Conservation (phyloP, 129 eudicot species). For the Artemisia annua region DNA sequence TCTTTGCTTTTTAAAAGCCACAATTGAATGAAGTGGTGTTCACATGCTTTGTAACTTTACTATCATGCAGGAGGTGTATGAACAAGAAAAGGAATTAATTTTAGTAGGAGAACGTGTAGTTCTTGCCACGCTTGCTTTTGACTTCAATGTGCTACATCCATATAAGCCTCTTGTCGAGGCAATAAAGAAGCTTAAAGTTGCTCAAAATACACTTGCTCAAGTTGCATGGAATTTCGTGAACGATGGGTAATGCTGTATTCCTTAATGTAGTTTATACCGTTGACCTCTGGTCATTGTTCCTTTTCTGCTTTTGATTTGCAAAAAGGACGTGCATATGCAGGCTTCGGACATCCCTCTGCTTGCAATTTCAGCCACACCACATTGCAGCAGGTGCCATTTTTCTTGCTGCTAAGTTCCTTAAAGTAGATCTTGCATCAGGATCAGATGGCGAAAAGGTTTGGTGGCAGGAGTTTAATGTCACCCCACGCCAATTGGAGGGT, state of each 20-base stretch:
- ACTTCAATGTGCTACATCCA: conserved; percentile 84
- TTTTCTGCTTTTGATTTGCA: conserved; percentile 57
- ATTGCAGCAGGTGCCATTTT: conserved; percentile 99
- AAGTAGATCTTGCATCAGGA: conserved; percentile 91
- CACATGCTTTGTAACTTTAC: too few species aligned
- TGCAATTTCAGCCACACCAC: conserved; percentile 98
- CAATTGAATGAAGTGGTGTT: background rate
- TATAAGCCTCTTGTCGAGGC: conserved; percentile 99
- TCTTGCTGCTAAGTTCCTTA: conserved; percentile 97
- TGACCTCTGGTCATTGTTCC: conserved; percentile 29
- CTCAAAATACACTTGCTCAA: conserved; percentile 75
- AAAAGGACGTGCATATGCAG: conserved; percentile 71
- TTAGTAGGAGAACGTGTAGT: conserved; percentile 82
- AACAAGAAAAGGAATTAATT: conserved; percentile 88
- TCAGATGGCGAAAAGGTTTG: conserved; percentile 97
- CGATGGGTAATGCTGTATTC: conserved; percentile 71
- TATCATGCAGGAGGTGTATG: conserved; percentile 81
- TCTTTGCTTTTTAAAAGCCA: background rate
- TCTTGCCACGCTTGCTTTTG: conserved; percentile 83
- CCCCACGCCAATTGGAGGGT: conserved; percentile 98
- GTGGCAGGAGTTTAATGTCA: conserved; percentile 99
- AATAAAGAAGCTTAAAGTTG: conserved; percentile 89
- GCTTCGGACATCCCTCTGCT: conserved; percentile 97
- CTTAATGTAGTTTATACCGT: conserved; percentile 22
- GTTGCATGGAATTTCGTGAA: conserved; percentile 99